Conservation (phyloP, 768 basidiomycete genomes). For the Lactifluus echinatus region DNA sequence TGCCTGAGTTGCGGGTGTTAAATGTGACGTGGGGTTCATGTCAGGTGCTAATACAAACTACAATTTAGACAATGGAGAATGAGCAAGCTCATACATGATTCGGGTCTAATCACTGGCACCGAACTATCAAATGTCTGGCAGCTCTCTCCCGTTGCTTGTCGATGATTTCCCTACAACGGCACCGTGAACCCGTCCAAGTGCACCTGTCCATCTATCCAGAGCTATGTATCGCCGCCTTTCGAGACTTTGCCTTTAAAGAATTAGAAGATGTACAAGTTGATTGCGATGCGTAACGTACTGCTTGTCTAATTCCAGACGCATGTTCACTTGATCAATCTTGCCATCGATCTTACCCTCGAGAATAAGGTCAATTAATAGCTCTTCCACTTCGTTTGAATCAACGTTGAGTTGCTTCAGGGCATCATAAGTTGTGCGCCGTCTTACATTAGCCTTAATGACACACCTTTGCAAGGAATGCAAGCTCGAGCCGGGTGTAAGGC, state of each 20-base stretch:
- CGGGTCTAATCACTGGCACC: neutral
- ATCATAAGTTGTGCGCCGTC: neutral
- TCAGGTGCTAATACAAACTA: constrained; percentile 11
- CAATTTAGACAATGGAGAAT: neutral
- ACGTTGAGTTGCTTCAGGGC: constrained; percentile 88
- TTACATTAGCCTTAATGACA: constrained; percentile 8
- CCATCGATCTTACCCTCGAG: constrained; percentile 97
- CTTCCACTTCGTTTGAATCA: constrained; percentile 85
- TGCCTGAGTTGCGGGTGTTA: neutral
- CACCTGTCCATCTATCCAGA: constrained; percentile 72
- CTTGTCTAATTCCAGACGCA: constrained; percentile 83
- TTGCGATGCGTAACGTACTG: constrained; percentile 43
- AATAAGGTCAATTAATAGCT: constrained; percentile 86
- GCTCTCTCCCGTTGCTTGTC: constrained; percentile 10
- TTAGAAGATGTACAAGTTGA: constrained; percentile 8
- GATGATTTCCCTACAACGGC: constrained; percentile 69
- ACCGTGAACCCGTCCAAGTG: constrained; percentile 69
- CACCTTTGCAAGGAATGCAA: constrained; percentile 89
- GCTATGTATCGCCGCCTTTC: constrained; percentile 83
- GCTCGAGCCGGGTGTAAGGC: constrained; percentile 90
- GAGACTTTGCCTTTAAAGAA: constrained; percentile 57
- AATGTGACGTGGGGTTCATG: neutral
- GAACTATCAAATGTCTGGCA: constrained; percentile 5
- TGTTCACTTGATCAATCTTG: constrained; percentile 92
- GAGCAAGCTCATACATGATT: constrained; percentile 5